These are phyloP conservation scores for Pseudomassariella vexata DNA, from an alignment of 2,329 filamentous ascomycete species.

Conservation along the genomic window DNA sequence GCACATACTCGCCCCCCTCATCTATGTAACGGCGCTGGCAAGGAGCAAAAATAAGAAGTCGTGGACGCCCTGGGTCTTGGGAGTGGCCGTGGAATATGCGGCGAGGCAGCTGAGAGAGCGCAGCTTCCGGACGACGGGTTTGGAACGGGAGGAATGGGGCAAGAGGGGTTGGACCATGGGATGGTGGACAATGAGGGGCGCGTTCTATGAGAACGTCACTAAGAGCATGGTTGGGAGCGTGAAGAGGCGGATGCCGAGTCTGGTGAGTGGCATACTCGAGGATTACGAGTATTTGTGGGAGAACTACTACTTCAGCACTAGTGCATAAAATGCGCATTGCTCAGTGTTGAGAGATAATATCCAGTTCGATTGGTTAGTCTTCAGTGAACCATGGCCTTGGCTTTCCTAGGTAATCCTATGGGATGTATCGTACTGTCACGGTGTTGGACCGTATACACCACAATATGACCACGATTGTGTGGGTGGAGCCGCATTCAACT, in stretches of 20 bases:
- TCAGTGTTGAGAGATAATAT: too few relatives aligned
- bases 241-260: constrained; percentile 69
- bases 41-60: constrained; percentile 66
- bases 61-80: constrained; percentile 90
- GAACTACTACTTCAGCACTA: constrained; percentile 85
- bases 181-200: constrained; percentile 97
- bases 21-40: constrained; percentile 80
- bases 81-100: constrained; percentile 77
- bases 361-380: too few relatives aligned
- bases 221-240: constrained; percentile 68
- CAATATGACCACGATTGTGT: too few relatives aligned
- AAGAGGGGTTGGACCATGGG: constrained; percentile 85
- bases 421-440: too few relatives aligned
- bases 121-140: constrained; percentile 72
- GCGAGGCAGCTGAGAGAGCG: constrained; percentile 77
- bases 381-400: too few relatives aligned
- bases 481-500: too few relatives aligned
- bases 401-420: too few relatives aligned
- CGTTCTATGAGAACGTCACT: constrained; percentile 90
- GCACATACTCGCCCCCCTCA: constrained; percentile 81
- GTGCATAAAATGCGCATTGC: too few relatives aligned
- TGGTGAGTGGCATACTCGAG: constrained; percentile 81
- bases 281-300: constrained; percentile 99
- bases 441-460: too few relatives aligned
- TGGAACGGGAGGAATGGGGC: constrained; percentile 86